A percentile compares a stretch with the other conserved stretches of the same genome.
phyloP scores from a whole-genome alignment of 768 basidiomycete genomes.

The Phanerochaete carnosa region DNA sequence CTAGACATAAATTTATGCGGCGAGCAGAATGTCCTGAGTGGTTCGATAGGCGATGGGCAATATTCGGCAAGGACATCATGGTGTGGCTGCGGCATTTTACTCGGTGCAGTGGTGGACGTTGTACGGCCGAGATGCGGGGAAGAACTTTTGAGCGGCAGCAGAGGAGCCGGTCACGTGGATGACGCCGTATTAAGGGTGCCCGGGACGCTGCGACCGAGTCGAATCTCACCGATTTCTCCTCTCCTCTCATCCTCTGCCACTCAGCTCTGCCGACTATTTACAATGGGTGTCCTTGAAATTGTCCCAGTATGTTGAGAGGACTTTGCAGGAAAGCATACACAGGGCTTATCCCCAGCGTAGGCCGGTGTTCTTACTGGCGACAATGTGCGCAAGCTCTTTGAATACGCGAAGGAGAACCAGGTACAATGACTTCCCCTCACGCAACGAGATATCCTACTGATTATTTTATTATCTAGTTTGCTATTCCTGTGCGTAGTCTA shows the following conservation, averaged over 20 bases:
- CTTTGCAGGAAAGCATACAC: background rate
- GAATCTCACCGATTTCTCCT: slow-evolving; percentile 3
- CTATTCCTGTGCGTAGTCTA: slow-evolving; percentile 70
- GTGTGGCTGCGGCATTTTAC: background rate
- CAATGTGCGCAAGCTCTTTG: slow-evolving; percentile 91
- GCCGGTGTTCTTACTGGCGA: slow-evolving; percentile 95
- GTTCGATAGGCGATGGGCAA: background rate
- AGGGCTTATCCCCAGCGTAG: slow-evolving; percentile 35
- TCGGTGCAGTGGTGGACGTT: background rate
- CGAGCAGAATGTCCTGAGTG: background rate
- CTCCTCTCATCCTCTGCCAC: slow-evolving; percentile 2
- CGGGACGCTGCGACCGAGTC: slow-evolving; percentile 4
- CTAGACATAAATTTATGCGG: background rate
- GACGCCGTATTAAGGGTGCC: background rate
- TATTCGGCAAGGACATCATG: background rate
- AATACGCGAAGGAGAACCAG: slow-evolving; percentile 87
- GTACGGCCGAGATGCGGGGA: background rate
- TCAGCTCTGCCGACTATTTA: slow-evolving; percentile 6
- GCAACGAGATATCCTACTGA: slow-evolving; percentile 1
- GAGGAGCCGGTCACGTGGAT: slow-evolving; percentile 1
- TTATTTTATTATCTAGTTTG: slow-evolving; percentile 49
- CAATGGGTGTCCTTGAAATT: slow-evolving; percentile 80
- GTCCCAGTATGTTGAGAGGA: slow-evolving; percentile 62
- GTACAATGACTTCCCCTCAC: slow-evolving; percentile 40
- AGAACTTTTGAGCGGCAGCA: background rate